Evolutionary conservation across 495 filamentous ascomycete species (phyloP).

Genomic region (Hypoxylon crocopeplum): DNA sequence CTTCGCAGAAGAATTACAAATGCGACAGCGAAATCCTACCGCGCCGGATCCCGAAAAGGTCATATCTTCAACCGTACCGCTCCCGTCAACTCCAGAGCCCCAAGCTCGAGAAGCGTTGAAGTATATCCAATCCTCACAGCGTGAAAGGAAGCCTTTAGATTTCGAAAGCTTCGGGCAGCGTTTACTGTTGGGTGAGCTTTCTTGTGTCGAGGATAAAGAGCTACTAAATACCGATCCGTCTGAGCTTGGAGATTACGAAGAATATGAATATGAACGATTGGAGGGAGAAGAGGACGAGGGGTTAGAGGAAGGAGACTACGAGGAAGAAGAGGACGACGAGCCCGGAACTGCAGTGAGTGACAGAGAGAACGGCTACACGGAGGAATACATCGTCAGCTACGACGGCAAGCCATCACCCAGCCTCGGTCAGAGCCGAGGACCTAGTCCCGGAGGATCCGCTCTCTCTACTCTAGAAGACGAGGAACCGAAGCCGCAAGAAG

Average conservation of each 20-base stretch:
- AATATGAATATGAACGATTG: not conserved
- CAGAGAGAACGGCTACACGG: not conserved
- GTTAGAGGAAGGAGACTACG: not conserved
- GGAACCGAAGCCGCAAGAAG: not conserved
- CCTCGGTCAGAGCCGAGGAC: not conserved
- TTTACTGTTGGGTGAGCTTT: not conserved
- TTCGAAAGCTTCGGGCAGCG: conserved; percentile 37
- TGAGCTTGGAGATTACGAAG: not conserved
- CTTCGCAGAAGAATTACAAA: conserved; percentile 31
- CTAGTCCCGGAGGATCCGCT: conserved; percentile 3
- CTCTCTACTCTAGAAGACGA: not conserved
- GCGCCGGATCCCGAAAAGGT: not conserved
- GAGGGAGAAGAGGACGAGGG: not conserved
- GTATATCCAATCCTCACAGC: not conserved
- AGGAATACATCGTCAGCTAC: not conserved
- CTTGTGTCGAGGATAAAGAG: not conserved
- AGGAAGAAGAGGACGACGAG: conserved; percentile 2
- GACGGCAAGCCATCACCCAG: not conserved
- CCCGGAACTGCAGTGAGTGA: not conserved
- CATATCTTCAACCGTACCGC: conserved; percentile 15
- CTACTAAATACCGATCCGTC: not conserved
- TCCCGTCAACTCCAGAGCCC: conserved; percentile 1
- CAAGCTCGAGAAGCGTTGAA: not conserved
- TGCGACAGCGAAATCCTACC: not conserved
- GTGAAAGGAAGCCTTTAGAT: conserved; percentile 26